Conservation (phyloP, 2,329 filamentous ascomycete species). For the Teratosphaeria destructans region DNA sequence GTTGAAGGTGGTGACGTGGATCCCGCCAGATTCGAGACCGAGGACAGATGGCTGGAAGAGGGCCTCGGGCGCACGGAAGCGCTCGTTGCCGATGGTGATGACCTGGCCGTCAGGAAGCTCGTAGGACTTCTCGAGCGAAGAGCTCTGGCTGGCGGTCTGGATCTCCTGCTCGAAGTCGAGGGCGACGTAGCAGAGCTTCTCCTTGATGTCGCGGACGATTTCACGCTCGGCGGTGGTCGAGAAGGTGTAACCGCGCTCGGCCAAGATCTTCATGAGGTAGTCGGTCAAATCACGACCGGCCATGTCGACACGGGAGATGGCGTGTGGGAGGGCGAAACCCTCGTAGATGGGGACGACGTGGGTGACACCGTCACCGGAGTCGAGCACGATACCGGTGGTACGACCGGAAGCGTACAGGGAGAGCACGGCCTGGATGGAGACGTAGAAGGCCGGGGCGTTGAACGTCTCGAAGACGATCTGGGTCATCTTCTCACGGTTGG, state of each 20-base stretch:
- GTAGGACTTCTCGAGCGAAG: conserved; percentile 98
- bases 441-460: conserved; percentile 99
- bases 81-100: conserved; percentile 99
- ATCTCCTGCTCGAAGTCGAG: conserved; percentile 99
- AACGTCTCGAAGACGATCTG: conserved; percentile 99
- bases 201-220: conserved; percentile 99
- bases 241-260: conserved; percentile 99
- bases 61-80: conserved; percentile 98
- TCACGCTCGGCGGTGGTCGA: conserved; percentile 99
- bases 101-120: conserved; percentile 99
- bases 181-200: conserved; percentile 99
- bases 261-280: conserved; percentile 99
- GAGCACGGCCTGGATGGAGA: conserved; percentile 98
- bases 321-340: conserved; percentile 99
- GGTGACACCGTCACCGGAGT: conserved; percentile 99
- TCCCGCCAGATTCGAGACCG: conserved; percentile 96
- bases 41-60: conserved; percentile 98
- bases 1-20: conserved; percentile 99
- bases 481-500: conserved; percentile 99
- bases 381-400: conserved; percentile 99
- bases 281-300: conserved; percentile 99
- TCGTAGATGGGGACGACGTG: conserved; percentile 99
- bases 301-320: conserved; percentile 99
- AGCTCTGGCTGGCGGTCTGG: conserved; percentile 98
- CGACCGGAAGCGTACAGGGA: conserved; percentile 99